Evolutionary conservation across 805 yeast genomes (phyloP), one percentile per base, ranked within the genome.

Genomic region (Wickerhamiella nectarea): DNA sequence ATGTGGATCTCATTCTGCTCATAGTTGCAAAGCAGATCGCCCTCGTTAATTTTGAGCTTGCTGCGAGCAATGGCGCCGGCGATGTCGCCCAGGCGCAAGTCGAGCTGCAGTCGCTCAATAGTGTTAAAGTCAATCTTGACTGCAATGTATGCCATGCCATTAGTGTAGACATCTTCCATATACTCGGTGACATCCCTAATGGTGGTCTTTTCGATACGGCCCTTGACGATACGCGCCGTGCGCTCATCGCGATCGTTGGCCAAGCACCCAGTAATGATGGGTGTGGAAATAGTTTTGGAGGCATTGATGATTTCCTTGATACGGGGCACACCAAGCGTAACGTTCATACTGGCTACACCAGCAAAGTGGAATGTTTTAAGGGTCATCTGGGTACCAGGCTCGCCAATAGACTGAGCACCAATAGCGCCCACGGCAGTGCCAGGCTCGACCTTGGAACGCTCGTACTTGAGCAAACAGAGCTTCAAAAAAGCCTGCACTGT

Each of bases 351-450:
- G 28, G 98, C 97, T 46, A 91, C 98, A 72, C 98, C 98, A 56
- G 98, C 98, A 72, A 91, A 91, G 71, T 91, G 98, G 84, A 89
- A 89, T 47, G 93, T 81, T 60, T 81, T 81, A 58, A 81, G 72
- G 4, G 98, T 91, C 98, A 91, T 91, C 67, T 91, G 98, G 0
- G 98, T 91, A 61, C 97, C 98, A 18, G 98, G 98, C 60, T 89
- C 98, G 67, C 98, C 98, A 68, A 91, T 91, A 36, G 95, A 84
- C 61, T 91, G 98, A 0, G 98, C 98, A 53, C 97, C 98, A 65
- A 91, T 87, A 20, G 98, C 97, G 52, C 98, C 98, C 44, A 91
- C 97, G 2, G 98, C 98, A 3, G 98, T 91, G 49, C 97, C 98
- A 1, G 98, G 98, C 62, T 91, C 98, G 14, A 91, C 96, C 64